phyloP scores from a whole-genome alignment of 2,329 filamentous ascomycete genomes.

The Chaetomium olivaceum region DNA sequence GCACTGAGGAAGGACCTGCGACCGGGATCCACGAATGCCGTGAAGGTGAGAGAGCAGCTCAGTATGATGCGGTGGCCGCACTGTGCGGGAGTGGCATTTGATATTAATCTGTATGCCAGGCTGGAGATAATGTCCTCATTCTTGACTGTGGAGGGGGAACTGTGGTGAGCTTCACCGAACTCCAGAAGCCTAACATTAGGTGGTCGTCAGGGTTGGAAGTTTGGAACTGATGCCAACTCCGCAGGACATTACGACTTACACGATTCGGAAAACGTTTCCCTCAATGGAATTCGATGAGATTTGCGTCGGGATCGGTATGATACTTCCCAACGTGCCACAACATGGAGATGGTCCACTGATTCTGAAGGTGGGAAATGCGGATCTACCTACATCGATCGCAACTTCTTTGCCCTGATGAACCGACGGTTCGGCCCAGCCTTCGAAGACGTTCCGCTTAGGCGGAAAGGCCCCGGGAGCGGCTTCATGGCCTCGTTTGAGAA shows the following conservation, averaged over 20 bases:
- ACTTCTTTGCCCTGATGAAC: slow-evolving; percentile 1
- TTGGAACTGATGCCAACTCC: not conserved
- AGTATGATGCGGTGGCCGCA: not conserved
- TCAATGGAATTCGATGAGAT: slow-evolving; percentile 10
- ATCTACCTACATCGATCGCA: slow-evolving; percentile 9
- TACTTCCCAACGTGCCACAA: not conserved
- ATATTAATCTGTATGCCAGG: not conserved
- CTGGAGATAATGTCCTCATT: slow-evolving; percentile 9
- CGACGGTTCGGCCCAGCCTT: slow-evolving; percentile 1
- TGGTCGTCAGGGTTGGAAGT: not conserved
- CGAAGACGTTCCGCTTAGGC: not conserved
- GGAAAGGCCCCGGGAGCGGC: slow-evolving; percentile 3
- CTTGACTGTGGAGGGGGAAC: slow-evolving; percentile 11
- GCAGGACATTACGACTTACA: slow-evolving; percentile 9
- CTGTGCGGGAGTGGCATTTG: not conserved
- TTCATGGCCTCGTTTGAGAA: slow-evolving; percentile 12
- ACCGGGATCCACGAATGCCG: slow-evolving; percentile 3
- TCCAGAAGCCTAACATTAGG: not conserved
- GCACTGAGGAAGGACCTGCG: slow-evolving; percentile 8
- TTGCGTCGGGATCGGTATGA: slow-evolving; percentile 2
- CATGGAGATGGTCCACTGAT: not conserved
- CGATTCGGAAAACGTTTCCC: not conserved
- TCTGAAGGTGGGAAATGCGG: slow-evolving; percentile 7
- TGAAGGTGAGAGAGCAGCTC: slow-evolving; percentile 3
- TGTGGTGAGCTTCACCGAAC: not conserved